These are phyloP conservation scores for Gastrolobium villosum DNA, from an alignment of 306 rosid species.

Conservation along the genomic window DNA sequence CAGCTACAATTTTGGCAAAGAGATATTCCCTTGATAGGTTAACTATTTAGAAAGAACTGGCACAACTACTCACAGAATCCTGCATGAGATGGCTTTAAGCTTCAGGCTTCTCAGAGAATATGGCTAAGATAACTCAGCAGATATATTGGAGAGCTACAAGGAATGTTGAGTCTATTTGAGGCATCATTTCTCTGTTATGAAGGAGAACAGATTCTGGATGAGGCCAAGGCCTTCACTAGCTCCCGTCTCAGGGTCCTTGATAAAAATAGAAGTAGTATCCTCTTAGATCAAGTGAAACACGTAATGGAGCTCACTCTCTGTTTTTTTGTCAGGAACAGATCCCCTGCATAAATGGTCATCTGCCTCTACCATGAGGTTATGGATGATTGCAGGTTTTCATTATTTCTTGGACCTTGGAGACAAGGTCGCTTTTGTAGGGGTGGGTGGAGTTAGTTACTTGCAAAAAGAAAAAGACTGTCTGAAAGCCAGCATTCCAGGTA, in stretches of 20 bases:
- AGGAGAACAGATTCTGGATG: slow-evolving; percentile 62
- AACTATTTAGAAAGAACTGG: not conserved
- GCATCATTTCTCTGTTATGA: slow-evolving; percentile 61
- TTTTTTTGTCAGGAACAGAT: too few species aligned
- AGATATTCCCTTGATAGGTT: slow-evolving; percentile 48
- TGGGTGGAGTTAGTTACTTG: too few species aligned
- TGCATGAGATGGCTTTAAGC: slow-evolving; percentile 54
- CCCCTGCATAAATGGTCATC: too few species aligned
- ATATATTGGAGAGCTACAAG: slow-evolving; percentile 57
- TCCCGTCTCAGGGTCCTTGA: slow-evolving; percentile 42
- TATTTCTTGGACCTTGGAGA: too few species aligned
- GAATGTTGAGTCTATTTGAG: slow-evolving; percentile 64
- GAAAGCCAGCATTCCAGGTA: too few species aligned
- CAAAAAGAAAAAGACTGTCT: too few species aligned
- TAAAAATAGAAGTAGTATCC: not conserved
- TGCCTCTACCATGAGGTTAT: too few species aligned
- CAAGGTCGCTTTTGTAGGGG: too few species aligned
- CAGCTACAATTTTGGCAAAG: slow-evolving; percentile 49
- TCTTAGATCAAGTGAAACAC: slow-evolving; percentile 50
- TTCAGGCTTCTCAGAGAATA: slow-evolving; percentile 67
- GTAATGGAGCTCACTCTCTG: slow-evolving; percentile 52
- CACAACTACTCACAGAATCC: not conserved
- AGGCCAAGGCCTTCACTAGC: slow-evolving; percentile 56
- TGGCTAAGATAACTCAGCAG: slow-evolving; percentile 53
- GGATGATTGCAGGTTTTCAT: too few species aligned